Conservation (phyloP, 2,329 filamentous ascomycete genomes). For the Westerdykella sp. region DNA sequence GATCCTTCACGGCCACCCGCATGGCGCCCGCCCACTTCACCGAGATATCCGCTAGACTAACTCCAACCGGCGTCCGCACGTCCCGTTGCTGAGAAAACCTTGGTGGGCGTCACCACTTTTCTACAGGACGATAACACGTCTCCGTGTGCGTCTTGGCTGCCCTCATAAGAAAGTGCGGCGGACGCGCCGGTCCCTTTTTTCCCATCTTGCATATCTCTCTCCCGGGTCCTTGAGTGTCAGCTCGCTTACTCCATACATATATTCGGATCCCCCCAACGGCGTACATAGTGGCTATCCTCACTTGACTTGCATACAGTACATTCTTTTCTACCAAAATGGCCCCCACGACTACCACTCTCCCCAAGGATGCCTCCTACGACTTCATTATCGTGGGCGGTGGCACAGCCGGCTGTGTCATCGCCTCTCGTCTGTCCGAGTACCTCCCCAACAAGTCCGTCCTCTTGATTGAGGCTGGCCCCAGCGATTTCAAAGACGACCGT, state of each 20-base stretch:
- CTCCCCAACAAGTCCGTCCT: slow-evolving; percentile 75
- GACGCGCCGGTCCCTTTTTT: no score
- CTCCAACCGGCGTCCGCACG: background rate
- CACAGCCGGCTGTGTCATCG: slow-evolving; percentile 80
- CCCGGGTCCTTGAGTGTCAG: background rate
- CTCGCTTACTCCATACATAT: background rate
- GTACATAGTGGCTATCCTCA: background rate
- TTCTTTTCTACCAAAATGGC: slow-evolving; percentile 18
- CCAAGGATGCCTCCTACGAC: slow-evolving; percentile 62
- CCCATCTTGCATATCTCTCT: no score
- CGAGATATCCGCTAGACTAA: background rate
- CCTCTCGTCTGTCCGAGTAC: slow-evolving; percentile 72
- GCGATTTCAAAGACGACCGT: slow-evolving; percentile 80
- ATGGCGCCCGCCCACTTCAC: background rate
- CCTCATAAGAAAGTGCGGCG: background rate
- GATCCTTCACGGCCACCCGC: background rate
- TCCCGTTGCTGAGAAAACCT: background rate
- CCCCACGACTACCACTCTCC: slow-evolving; percentile 60
- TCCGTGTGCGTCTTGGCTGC: background rate
- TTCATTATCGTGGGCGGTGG: slow-evolving; percentile 82
- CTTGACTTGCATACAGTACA: background rate
- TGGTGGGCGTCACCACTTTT: background rate
- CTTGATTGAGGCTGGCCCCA: slow-evolving; percentile 81
- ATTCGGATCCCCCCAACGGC: background rate
- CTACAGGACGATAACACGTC: background rate